Base-by-base conservation (phyloP, 805 yeast species). In the Barnettozyma populi region DNA sequence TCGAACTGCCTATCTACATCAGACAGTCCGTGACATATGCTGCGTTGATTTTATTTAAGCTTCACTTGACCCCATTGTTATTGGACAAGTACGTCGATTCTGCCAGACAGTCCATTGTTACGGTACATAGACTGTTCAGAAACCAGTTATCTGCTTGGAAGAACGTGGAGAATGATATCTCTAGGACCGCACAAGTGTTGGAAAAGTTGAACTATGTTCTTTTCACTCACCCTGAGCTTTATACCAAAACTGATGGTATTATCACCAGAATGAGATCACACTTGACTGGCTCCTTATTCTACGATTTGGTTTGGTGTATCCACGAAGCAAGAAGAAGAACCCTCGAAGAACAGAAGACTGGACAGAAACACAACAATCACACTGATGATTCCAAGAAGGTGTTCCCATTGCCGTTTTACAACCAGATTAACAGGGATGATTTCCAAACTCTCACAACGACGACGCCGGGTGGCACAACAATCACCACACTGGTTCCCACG, bases 81-180 rank as follows among this genome's bases (percentile, higher is more conserved):
- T 64, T 84, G 41, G 57, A 84, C 45, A 64, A 79, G 62, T 87
- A 83, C 60, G 79, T 88, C 37, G 95, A 89, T 58, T 84, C 95
- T 27, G 90, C 96, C 1, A 76, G 97, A 54, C 97, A 90, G 65
- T 86, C 95, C 4, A 86, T 90, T 57, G 97, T 90, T 13, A 90
- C 97, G 0, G 95, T 89, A 2, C 97, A 90, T 65, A 73, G 97
- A 61, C 69, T 90, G 40, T 87, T 80, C 63, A 75, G 97, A 65
- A 90, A 90, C 61, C 90, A 92, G 65, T 71, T 89, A 35, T 83
- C 94, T 4, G 90, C 95, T 7, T 90, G 97, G 97, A 83, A 86
- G 53, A 64, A 65, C 43, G 86, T 90, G 36, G 88, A 88, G 51
- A 90, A 88, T 67, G 97, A 90, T 66, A 85, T 90, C 29, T 84